Evolutionary conservation across 805 yeast species (phyloP).

Genomic region (Pichia membranifaciens): DNA sequence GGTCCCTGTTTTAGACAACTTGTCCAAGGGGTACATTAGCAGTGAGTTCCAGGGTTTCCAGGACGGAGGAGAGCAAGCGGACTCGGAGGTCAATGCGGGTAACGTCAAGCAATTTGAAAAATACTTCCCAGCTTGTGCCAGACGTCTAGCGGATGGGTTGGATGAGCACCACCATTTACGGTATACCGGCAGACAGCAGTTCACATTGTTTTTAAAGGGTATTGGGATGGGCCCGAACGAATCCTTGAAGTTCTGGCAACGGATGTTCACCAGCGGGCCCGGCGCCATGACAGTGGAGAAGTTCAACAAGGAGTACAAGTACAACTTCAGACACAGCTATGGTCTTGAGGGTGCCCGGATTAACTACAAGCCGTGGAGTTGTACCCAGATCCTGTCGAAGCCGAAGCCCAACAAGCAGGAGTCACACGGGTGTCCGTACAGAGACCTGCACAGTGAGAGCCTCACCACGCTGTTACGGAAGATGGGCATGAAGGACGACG

Average conservation of each 20-base stretch:
- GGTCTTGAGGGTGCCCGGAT: constrained; percentile 89
- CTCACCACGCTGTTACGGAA: constrained; percentile 49
- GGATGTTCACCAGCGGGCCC: constrained; percentile 50
- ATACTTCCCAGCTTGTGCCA: constrained; percentile 74
- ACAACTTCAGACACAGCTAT: constrained; percentile 82
- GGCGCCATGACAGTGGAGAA: constrained; percentile 58
- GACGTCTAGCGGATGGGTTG: constrained; percentile 56
- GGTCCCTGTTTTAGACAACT: constrained; percentile 73
- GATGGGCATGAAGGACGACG: constrained; percentile 61
- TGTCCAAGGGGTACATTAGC: constrained; percentile 66
- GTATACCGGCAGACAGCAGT: constrained; percentile 79
- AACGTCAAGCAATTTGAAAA: constrained; percentile 50
- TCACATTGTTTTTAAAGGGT: constrained; percentile 80
- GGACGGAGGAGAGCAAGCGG: constrained; percentile 19
- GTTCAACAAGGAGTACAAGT: constrained; percentile 82
- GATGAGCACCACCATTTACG: constrained; percentile 63
- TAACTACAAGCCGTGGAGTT: constrained; percentile 81
- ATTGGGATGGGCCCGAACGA: constrained; percentile 86
- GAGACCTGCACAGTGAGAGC: constrained; percentile 64
- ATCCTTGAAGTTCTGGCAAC: constrained; percentile 79
- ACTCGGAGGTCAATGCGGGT: constrained; percentile 53
- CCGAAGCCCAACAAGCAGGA: constrained; percentile 66
- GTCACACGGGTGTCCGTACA: constrained; percentile 89
- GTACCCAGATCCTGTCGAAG: constrained; percentile 66
- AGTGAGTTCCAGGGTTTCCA: constrained; percentile 34